phyloP scores from a whole-genome alignment of 768 basidiomycete genomes.

The Leucogyrophana mollusca region DNA sequence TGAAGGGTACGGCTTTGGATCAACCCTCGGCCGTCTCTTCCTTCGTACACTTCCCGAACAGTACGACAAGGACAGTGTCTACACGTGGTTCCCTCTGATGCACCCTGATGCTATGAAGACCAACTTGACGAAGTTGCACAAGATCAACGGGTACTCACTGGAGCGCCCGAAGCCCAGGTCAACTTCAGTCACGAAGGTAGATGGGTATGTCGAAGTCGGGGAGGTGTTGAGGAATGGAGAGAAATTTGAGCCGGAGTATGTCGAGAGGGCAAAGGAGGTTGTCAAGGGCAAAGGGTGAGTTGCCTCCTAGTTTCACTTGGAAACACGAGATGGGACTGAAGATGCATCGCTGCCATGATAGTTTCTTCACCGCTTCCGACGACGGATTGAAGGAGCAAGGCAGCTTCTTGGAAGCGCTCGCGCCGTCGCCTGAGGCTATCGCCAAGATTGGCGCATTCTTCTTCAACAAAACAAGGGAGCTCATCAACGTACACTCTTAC shows the following conservation, averaged over 20 bases:
- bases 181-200: constrained; percentile 31
- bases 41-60: constrained; percentile 71
- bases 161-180: constrained; percentile 40
- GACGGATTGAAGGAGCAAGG: constrained; percentile 36
- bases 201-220: constrained; percentile 49
- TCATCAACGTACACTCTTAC: constrained; percentile 55
- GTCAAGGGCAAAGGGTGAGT: constrained; percentile 60
- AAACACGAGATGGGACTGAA: constrained; percentile 1
- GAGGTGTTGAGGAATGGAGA: constrained; percentile 48
- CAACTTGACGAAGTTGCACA: constrained; percentile 54
- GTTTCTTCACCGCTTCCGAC: constrained; percentile 65
- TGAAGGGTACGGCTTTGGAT: constrained; percentile 68
- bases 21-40: constrained; percentile 68
- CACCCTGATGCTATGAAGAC: constrained; percentile 68
- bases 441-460: constrained; percentile 60
- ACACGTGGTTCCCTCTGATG: constrained; percentile 90
- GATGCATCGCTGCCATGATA: too few relatives aligned
- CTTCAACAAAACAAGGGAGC: constrained; percentile 58
- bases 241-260: constrained; percentile 49
- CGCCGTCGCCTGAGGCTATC: constrained; percentile 44
- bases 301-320: not conserved
- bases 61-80: constrained; percentile 67
- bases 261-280: constrained; percentile 48
- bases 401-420: constrained; percentile 50
- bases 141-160: constrained; percentile 54